Percentiles rank a stretch among this genome's conserved stretches.
Evolutionary conservation across 129 eudicot species (phyloP).

Genomic region (Flaveria bidentis): DNA sequence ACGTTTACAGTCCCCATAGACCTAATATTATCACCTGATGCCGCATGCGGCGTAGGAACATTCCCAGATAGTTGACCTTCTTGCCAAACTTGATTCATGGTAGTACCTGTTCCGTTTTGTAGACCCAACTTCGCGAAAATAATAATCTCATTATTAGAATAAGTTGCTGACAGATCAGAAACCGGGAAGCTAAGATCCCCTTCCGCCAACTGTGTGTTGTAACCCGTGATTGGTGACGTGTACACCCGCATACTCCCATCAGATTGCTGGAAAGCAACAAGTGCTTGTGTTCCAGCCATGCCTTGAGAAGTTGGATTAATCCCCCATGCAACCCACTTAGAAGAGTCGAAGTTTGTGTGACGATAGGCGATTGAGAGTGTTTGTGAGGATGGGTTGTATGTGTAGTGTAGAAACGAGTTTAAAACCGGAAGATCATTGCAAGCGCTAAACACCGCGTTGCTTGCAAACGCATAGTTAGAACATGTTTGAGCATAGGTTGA

Average conservation of each 20-base stretch:
- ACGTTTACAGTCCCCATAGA: constrained; percentile 62
- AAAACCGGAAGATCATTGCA: constrained; percentile 74
- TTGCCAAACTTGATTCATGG: constrained; percentile 87
- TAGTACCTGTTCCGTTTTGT: constrained; percentile 37
- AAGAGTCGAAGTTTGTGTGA: constrained; percentile 43
- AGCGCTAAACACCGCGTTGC: constrained; percentile 47
- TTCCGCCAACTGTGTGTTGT: constrained; percentile 46
- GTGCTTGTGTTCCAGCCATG: constrained; percentile 74
- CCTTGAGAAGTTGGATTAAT: constrained; percentile 59
- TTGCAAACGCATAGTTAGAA: constrained; percentile 49
- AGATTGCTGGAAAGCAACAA: constrained; percentile 63
- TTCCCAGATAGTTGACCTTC: constrained; percentile 63
- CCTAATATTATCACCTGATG: constrained; percentile 55
- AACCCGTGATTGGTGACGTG: constrained; percentile 62
- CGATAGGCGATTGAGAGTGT: constrained; percentile 64
- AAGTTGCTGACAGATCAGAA: constrained; percentile 57
- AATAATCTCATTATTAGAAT: constrained; percentile 47
- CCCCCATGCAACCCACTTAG: constrained; percentile 85
- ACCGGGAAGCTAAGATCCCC: constrained; percentile 77
- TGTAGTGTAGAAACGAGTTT: constrained; percentile 79
- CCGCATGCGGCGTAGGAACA: constrained; percentile 46
- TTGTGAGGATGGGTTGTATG: constrained; percentile 51
- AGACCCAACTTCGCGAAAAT: constrained; percentile 71
- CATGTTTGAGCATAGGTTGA: constrained; percentile 55
- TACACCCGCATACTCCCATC: constrained; percentile 62